phyloP scores from a whole-genome alignment of 768 basidiomycete genomes.

The Boletus rubroflammeus region DNA sequence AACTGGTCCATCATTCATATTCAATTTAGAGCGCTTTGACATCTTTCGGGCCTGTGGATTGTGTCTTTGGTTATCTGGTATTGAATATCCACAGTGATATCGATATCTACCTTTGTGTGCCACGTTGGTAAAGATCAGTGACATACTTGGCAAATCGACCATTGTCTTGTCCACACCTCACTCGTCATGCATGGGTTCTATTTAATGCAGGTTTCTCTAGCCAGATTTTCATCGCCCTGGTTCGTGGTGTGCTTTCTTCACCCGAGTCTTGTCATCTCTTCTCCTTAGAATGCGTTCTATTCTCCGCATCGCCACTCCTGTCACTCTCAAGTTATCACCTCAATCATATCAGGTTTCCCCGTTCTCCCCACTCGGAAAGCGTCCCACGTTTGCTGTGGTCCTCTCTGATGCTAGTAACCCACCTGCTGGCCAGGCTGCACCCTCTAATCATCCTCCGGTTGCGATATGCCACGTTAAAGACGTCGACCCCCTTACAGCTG shows the following conservation, averaged over 20 bases:
- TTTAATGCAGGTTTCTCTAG: constrained; percentile 12
- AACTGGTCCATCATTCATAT: not conserved
- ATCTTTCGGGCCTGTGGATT: not conserved
- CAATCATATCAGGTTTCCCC: not conserved
- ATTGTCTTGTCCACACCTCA: constrained; percentile 18
- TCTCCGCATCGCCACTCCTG: constrained; percentile 3
- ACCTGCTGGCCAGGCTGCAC: not conserved
- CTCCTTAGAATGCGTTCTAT: constrained; percentile 12
- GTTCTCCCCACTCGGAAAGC: constrained; percentile 1
- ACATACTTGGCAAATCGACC: not conserved
- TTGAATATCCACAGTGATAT: constrained; percentile 1
- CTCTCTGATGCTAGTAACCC: not conserved
- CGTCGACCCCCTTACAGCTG: not conserved
- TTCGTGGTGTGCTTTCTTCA: not conserved
- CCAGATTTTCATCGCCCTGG: not conserved
- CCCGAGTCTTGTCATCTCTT: not conserved
- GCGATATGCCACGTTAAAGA: not conserved
- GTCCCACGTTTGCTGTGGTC: not conserved
- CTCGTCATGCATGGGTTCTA: constrained; percentile 1
- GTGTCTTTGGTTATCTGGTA: not conserved
- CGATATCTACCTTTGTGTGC: constrained; percentile 5
- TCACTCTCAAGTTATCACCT: constrained; percentile 3
- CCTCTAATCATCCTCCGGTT: not conserved
- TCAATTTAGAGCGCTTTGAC: not conserved
- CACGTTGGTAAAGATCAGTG: constrained; percentile 6